Evolutionary conservation across 2,329 filamentous ascomycete species (phyloP).

Genomic region (Rutstroemia sp.): DNA sequence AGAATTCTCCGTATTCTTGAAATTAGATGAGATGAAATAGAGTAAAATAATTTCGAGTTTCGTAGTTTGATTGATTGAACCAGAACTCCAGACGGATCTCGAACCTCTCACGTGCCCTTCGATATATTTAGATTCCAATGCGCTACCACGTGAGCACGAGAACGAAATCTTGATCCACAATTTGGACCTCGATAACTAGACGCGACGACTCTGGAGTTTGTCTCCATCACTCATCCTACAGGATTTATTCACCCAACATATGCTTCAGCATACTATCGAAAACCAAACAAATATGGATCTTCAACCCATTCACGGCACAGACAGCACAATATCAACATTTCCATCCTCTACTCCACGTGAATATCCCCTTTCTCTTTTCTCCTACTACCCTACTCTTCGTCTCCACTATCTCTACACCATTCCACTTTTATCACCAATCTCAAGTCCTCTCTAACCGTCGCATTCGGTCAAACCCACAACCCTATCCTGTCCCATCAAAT

Average conservation of each 20-base stretch:
- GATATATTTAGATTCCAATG: too few relatives aligned
- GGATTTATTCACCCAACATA: background rate
- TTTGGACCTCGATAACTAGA: too few relatives aligned
- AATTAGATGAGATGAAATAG: too few relatives aligned
- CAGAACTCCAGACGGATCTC: too few relatives aligned
- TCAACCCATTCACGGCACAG: constrained; percentile 50
- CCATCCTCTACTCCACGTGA: constrained; percentile 26
- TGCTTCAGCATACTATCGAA: background rate
- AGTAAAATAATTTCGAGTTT: too few relatives aligned
- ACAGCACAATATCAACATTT: constrained; percentile 48
- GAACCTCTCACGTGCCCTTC: too few relatives aligned
- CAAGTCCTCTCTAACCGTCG: background rate
- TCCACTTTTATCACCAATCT: background rate
- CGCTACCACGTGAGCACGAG: too few relatives aligned
- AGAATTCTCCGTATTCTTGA: too few relatives aligned
- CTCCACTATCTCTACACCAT: background rate
- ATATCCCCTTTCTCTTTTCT: background rate
- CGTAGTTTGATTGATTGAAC: too few relatives aligned
- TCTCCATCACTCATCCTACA: background rate
- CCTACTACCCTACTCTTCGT: too few relatives aligned
- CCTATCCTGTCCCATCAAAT: background rate
- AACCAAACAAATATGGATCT: constrained; percentile 43
- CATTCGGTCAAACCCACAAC: background rate
- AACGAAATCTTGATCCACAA: too few relatives aligned
- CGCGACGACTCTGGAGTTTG: too few relatives aligned